These are phyloP conservation scores for Globisporangium okanoganense DNA, from an alignment of 352 stramenopile genomes.

Conservation along the genomic window DNA sequence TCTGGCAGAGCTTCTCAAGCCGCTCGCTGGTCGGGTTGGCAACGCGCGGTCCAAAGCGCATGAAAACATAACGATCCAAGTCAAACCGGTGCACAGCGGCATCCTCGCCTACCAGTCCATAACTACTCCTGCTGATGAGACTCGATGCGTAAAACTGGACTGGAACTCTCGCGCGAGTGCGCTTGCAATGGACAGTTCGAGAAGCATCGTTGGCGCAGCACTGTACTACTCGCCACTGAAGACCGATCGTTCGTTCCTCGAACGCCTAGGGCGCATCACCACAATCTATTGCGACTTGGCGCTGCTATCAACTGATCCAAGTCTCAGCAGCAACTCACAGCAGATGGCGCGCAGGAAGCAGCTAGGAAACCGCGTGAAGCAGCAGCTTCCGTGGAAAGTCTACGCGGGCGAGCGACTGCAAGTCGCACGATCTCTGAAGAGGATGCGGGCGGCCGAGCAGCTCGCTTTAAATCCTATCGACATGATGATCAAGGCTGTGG, in stretches of 20 bases:
- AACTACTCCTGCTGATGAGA: background rate
- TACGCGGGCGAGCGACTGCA: slow-evolving; percentile 47
- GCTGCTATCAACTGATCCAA: background rate
- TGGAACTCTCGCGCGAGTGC: slow-evolving; percentile 30
- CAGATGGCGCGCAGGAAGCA: background rate
- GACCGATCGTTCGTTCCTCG: background rate
- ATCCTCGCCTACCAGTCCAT: slow-evolving; percentile 21
- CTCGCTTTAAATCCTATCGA: background rate
- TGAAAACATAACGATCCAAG: background rate
- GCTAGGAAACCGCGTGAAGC: slow-evolving; percentile 15
- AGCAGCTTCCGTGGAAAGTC: slow-evolving; percentile 60
- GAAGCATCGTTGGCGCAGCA: slow-evolving; percentile 17
- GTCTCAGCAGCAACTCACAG: background rate
- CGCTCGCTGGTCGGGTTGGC: slow-evolving; percentile 4
- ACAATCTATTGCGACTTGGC: background rate
- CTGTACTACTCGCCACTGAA: slow-evolving; percentile 17
- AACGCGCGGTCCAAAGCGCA: background rate
- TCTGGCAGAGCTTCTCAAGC: slow-evolving; percentile 4
- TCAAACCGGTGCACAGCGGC: slow-evolving; percentile 19
- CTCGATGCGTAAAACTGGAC: background rate
- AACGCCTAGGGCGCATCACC: slow-evolving; percentile 1
- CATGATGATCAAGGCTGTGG: background rate
- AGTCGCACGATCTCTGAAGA: slow-evolving; percentile 29
- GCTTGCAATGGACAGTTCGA: slow-evolving; percentile 11
- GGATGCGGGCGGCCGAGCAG: slow-evolving; percentile 17